These are phyloP conservation scores for Gossypium arboreum DNA, from an alignment of 345 rosid genomes.

Conservation along the genomic window DNA sequence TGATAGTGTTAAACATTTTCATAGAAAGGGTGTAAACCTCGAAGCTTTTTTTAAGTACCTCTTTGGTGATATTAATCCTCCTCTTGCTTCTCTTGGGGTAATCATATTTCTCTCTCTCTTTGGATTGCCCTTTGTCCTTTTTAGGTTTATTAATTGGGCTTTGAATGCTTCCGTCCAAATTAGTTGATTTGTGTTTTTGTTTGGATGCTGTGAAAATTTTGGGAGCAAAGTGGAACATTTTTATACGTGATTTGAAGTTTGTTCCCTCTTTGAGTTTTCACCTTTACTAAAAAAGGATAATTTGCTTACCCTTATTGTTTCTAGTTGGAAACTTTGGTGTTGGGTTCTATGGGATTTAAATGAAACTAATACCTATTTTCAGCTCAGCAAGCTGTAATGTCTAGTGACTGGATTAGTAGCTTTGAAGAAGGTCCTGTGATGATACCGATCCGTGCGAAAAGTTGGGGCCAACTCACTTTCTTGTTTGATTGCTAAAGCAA, in stretches of 20 bases:
- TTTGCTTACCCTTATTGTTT: not conserved
- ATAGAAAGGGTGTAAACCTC: slow-evolving; percentile 49
- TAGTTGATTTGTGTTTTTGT: not conserved
- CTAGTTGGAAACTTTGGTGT: not conserved
- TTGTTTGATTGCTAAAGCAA: not conserved
- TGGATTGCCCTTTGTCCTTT: slow-evolving; percentile 3
- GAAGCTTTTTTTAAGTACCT: slow-evolving; percentile 71
- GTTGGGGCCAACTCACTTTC: too few species aligned
- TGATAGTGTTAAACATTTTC: slow-evolving; percentile 45
- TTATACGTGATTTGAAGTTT: not conserved
- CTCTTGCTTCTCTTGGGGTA: slow-evolving; percentile 49
- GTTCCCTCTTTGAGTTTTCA: not conserved
- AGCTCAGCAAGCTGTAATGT: not conserved
- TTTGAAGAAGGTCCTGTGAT: not conserved
- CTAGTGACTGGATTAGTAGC: not conserved
- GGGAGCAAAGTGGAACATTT: not conserved
- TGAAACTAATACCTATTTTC: not conserved
- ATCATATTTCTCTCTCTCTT: not conserved
- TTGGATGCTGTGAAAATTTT: not conserved
- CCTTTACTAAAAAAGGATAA: not conserved
- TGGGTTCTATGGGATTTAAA: not conserved
- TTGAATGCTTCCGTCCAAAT: not conserved
- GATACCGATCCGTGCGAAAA: too few species aligned
- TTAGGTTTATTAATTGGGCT: not conserved
- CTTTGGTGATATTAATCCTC: slow-evolving; percentile 48